These are phyloP conservation scores for Lachnellula arida DNA, from an alignment of 2,329 filamentous ascomycete species.

Conservation along the genomic window DNA sequence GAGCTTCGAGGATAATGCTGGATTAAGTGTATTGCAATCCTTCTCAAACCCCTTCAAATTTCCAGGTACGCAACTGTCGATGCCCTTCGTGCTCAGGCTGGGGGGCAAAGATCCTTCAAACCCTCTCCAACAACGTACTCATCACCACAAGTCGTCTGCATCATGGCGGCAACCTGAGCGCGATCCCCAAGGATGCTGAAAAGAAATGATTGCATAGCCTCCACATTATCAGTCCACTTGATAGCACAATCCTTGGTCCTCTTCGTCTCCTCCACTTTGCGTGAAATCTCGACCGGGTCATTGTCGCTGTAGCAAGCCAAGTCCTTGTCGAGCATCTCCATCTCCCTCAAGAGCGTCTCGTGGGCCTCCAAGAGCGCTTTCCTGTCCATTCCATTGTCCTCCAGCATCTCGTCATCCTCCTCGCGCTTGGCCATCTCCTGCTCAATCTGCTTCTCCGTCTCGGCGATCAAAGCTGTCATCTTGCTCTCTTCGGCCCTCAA, in stretches of 20 bases:
- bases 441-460: constrained; percentile 32
- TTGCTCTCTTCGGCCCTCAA: constrained; percentile 35
- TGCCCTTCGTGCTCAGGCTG: background rate
- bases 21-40: too few species aligned
- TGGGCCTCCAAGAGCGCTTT: constrained; percentile 26
- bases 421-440: constrained; percentile 33
- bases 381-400: constrained; percentile 24
- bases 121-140: constrained; percentile 45
- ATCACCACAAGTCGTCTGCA: constrained; percentile 39
- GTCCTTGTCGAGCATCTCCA: constrained; percentile 28
- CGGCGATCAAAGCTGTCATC: constrained; percentile 29
- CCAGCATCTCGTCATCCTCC: constrained; percentile 31
- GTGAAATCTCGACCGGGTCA: constrained; percentile 28
- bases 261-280: constrained; percentile 28
- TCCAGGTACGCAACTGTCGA: background rate
- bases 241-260: constrained; percentile 26
- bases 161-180: constrained; percentile 33
- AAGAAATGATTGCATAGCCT: constrained; percentile 29
- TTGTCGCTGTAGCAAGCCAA: constrained; percentile 29
- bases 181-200: constrained; percentile 29
- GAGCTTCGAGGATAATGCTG: too few species aligned
- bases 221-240: constrained; percentile 32
- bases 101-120: constrained; percentile 36
- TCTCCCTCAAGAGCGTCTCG: constrained; percentile 26
- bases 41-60: background rate